A percentile compares a stretch with the other conserved stretches of the same genome.
Evolutionary conservation across 1,284 basidiomycete genomes (phyloP).

Genomic region (Ustilago tritici): DNA sequence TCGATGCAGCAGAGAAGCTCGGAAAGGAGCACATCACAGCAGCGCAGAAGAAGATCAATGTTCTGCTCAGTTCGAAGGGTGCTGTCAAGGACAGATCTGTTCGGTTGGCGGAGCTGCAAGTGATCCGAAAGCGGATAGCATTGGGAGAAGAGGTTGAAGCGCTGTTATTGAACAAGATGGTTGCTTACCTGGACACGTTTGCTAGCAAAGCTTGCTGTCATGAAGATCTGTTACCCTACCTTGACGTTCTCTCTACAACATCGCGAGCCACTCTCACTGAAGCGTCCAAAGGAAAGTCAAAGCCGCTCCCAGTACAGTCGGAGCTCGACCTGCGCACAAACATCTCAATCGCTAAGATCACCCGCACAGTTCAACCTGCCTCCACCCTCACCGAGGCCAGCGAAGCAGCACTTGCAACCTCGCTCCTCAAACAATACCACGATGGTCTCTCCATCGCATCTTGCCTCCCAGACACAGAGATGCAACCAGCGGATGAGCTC

Average conservation of each 20-base stretch:
- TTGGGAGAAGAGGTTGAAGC: slow-evolving; percentile 7
- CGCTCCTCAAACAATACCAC: slow-evolving; percentile 71
- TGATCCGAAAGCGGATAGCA: slow-evolving; percentile 12
- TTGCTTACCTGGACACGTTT: slow-evolving; percentile 78
- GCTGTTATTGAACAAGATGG: slow-evolving; percentile 14
- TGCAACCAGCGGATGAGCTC: slow-evolving; percentile 88
- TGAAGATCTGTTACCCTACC: slow-evolving; percentile 82
- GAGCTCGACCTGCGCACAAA: slow-evolving; percentile 33
- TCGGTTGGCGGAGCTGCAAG: slow-evolving; percentile 78
- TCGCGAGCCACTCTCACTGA: slow-evolving; percentile 60
- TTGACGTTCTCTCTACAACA: slow-evolving; percentile 72
- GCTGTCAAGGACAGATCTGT: slow-evolving; percentile 75
- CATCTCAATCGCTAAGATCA: slow-evolving; percentile 51
- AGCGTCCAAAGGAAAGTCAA: slow-evolving; percentile 1
- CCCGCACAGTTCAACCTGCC: slow-evolving; percentile 25
- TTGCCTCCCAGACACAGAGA: slow-evolving; percentile 77
- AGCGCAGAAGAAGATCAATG: slow-evolving; percentile 36
- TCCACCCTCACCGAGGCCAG: slow-evolving; percentile 14
- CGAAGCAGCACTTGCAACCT: slow-evolving; percentile 17
- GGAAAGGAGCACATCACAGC: slow-evolving; percentile 26
- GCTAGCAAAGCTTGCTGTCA: slow-evolving; percentile 85
- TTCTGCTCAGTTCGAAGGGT: slow-evolving; percentile 75
- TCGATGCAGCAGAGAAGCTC: slow-evolving; percentile 41
- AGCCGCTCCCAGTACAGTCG: slow-evolving; percentile 19
- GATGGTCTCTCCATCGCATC: slow-evolving; percentile 75